Conservation (phyloP, 78 protist species). For the Thecamonas trahens region DNA sequence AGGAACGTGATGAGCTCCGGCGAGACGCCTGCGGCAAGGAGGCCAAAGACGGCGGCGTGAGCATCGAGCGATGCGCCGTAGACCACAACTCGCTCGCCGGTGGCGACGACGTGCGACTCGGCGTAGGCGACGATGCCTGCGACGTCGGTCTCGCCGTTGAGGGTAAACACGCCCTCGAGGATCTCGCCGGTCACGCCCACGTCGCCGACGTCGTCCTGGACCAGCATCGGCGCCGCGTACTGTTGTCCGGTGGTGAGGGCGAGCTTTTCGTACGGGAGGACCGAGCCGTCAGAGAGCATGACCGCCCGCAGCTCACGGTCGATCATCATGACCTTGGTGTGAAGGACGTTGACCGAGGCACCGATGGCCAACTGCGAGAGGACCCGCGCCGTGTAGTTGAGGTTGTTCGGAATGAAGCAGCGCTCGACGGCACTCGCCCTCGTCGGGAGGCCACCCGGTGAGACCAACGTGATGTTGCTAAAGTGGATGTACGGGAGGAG, state of each 20-base stretch:
- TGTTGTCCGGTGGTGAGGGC: conserved; percentile 10
- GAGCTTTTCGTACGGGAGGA: conserved; percentile 19
- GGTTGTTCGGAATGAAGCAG: not conserved
- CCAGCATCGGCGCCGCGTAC: conserved; percentile 4
- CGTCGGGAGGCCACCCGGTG: conserved; percentile 6
- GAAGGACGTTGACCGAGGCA: not conserved
- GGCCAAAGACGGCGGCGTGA: not conserved
- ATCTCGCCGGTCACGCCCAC: not conserved
- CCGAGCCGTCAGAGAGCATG: not conserved
- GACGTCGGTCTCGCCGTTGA: not conserved
- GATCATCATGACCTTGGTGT: conserved; percentile 5
- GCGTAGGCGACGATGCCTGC: not conserved
- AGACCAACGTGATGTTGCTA: conserved; percentile 11
- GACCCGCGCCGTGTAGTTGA: not conserved
- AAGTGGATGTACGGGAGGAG: conserved; percentile 1
- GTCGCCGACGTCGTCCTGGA: too few relatives aligned
- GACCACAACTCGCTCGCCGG: not conserved
- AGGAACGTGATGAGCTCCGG: too few relatives aligned
- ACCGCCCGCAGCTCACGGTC: conserved; percentile 6
- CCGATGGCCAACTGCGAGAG: not conserved
- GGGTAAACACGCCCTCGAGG: not conserved
- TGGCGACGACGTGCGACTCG: not conserved
- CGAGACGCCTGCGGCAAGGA: not conserved
- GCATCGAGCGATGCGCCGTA: not conserved
- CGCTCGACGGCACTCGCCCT: not conserved